phyloP scores from a whole-genome alignment of 345 rosid genomes.

The Bretschneidera sinensis region DNA sequence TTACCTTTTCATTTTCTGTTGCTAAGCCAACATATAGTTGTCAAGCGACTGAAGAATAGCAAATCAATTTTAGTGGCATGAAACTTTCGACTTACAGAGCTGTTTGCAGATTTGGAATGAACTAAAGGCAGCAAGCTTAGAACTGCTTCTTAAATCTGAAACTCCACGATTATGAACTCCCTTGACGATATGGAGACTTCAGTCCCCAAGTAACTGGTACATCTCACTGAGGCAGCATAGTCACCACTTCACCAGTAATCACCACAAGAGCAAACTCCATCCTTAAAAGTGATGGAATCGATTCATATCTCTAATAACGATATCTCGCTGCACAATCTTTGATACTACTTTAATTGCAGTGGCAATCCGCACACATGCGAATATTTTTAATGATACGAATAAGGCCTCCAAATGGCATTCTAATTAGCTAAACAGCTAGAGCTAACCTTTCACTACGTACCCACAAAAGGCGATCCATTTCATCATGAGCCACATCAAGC shows the following conservation, averaged over 20 bases:
- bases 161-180: constrained; percentile 1
- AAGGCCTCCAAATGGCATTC: constrained; percentile 40
- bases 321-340: constrained; percentile 52
- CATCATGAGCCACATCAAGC: constrained; percentile 50
- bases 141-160: background rate
- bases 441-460: constrained; percentile 85
- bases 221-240: constrained; percentile 9
- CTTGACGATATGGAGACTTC: constrained; percentile 1
- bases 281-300: constrained; percentile 75
- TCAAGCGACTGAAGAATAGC: too few species aligned
- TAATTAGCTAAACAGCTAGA: constrained; percentile 61
- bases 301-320: constrained; percentile 78
- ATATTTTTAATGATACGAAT: constrained; percentile 77
- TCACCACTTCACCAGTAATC: constrained; percentile 89
- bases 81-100: background rate
- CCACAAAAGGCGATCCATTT: constrained; percentile 66
- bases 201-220: background rate
- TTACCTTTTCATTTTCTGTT: too few species aligned
- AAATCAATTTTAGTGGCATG: too few species aligned
- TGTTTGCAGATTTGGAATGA: background rate
- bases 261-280: constrained; percentile 69
- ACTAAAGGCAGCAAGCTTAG: constrained; percentile 5
- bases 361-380: constrained; percentile 74
- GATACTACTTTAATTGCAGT: constrained; percentile 63
- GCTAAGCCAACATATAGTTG: too few species aligned